phyloP scores from a whole-genome alignment of 2,329 filamentous ascomycete species.

The Neonectria neomacrospora region DNA sequence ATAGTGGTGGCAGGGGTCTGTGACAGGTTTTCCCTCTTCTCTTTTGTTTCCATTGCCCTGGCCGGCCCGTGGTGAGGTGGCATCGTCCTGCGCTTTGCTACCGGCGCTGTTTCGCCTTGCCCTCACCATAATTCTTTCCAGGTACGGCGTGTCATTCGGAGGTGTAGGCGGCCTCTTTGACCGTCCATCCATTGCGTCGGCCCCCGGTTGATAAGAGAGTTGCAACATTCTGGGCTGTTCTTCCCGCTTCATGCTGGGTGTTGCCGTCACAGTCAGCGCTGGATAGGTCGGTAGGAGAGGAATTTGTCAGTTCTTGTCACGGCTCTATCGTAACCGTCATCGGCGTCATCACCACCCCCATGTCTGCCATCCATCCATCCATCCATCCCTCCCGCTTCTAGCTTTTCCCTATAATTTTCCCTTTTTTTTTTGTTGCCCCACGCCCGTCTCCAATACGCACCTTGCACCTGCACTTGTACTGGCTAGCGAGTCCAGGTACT shows the following conservation, averaged over 20 bases:
- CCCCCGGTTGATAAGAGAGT: not conserved
- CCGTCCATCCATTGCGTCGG: not conserved
- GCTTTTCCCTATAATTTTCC: not conserved
- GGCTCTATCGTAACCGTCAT: not conserved
- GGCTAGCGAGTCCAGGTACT: not conserved
- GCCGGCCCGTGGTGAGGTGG: conserved; percentile 2
- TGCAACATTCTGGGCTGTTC: too few relatives aligned
- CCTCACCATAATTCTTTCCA: conserved; percentile 19
- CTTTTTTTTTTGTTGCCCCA: not conserved
- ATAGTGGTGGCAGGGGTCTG: not conserved
- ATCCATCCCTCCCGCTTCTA: not conserved
- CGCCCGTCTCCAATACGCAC: not conserved
- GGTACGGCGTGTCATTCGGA: conserved; percentile 14
- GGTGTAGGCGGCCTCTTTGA: conserved; percentile 22
- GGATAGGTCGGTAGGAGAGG: not conserved
- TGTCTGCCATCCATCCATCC: not conserved
- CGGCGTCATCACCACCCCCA: not conserved
- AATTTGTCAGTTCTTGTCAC: not conserved
- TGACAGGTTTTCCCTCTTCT: not conserved
- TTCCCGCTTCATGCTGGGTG: not conserved
- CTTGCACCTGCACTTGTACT: conserved; percentile 1
- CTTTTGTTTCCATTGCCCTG: not conserved
- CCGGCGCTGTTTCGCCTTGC: conserved; percentile 23
- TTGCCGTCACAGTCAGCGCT: not conserved
- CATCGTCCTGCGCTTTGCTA: conserved; percentile 14